Conservation (phyloP, 345 rosid species). For the Passiflora organensis region DNA sequence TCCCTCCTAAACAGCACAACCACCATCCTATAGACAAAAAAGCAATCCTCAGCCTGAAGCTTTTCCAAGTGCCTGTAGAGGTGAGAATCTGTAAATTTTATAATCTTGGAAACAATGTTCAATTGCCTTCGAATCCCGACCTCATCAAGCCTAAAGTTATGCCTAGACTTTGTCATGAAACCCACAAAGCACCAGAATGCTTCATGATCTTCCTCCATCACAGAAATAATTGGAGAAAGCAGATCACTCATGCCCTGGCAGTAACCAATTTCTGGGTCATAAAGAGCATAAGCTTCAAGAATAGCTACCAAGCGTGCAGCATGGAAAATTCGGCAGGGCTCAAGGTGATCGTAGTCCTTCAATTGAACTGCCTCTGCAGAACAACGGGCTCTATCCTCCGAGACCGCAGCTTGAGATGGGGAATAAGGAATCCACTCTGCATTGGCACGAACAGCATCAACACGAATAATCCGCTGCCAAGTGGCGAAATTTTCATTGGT, state of each 20-base stretch:
- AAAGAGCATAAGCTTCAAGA: conserved; percentile 88
- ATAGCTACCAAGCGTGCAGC: conserved; percentile 91
- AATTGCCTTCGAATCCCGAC: conserved; percentile 89
- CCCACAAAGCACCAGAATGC: conserved; percentile 98
- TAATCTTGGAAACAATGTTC: conserved; percentile 74
- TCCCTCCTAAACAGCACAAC: conserved; percentile 90
- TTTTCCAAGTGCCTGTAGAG: conserved; percentile 82
- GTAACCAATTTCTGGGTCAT: conserved; percentile 91
- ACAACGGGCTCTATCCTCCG: conserved; percentile 53
- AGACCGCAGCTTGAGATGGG: conserved; percentile 51
- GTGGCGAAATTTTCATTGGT: conserved; percentile 62
- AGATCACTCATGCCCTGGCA: conserved; percentile 99
- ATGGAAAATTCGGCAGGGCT: conserved; percentile 72
- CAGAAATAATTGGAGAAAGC: conserved; percentile 81
- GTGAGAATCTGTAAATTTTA: conserved; percentile 77
- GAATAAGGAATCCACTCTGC: conserved; percentile 70
- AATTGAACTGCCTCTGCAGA: conserved; percentile 72
- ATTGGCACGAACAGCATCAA: conserved; percentile 95
- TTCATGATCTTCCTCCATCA: conserved; percentile 72
- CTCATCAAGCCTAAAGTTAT: conserved; percentile 89
- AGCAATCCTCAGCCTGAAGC: conserved; percentile 94
- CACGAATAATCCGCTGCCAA: conserved; percentile 92
- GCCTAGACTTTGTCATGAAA: conserved; percentile 92
- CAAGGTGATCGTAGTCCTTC: conserved; percentile 73
- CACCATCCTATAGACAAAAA: conserved; percentile 95